Conservation (phyloP, 306 rosid genomes). For the Pachyrhizus erosus region DNA sequence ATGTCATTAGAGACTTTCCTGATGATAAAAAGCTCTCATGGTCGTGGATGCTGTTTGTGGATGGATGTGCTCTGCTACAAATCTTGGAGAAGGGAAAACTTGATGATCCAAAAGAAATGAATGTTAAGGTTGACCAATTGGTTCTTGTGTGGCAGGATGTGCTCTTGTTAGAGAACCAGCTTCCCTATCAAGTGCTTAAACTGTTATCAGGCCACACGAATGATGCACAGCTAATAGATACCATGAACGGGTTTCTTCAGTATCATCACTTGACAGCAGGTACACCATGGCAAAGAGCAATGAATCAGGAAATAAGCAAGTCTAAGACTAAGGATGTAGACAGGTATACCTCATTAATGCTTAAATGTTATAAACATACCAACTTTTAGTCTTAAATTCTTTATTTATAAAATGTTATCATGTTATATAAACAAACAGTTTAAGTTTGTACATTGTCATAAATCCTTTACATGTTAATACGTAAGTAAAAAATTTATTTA, state of each 20-base stretch:
- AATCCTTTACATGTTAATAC: not conserved
- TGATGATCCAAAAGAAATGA: not conserved
- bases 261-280: not conserved
- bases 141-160: slow-evolving; percentile 32
- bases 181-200: slow-evolving; percentile 25
- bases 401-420: too few species aligned
- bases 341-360: not conserved
- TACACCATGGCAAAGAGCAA: not conserved
- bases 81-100: not conserved
- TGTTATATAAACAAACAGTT: not conserved
- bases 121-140: slow-evolving; percentile 1
- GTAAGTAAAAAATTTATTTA: not conserved
- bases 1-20: not conserved
- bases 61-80: slow-evolving; percentile 36
- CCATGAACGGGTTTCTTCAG: not conserved
- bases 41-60: slow-evolving; percentile 19
- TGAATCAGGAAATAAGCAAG: too few species aligned
- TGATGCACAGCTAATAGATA: not conserved
- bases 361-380: not conserved
- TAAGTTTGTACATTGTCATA: not conserved
- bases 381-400: too few species aligned
- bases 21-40: not conserved
- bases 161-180: slow-evolving; percentile 44
- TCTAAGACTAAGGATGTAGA: not conserved
- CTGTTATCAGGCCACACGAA: not conserved